Percentiles rank a stretch among this genome's conserved stretches.
Conservation (phyloP, 495 filamentous ascomycete genomes). For the Oidiodendron maius region DNA sequence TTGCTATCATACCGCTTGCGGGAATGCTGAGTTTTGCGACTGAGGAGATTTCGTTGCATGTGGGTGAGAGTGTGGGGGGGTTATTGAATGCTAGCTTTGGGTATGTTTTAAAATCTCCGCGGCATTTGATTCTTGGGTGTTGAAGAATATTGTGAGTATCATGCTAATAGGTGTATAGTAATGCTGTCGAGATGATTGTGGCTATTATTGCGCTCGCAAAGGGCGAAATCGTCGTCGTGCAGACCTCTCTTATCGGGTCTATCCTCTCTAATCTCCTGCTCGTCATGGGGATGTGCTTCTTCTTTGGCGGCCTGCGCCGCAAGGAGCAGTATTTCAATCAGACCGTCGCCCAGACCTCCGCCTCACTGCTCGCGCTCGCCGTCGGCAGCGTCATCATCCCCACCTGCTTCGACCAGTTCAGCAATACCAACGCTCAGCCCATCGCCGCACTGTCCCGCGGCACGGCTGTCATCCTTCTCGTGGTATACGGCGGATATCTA, state of each 20-base stretch:
- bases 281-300: conserved; percentile 91
- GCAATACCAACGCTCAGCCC: conserved; percentile 14
- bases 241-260: conserved; percentile 85
- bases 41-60: conserved; percentile 76
- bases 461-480: conserved; percentile 65
- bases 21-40: conserved; percentile 86
- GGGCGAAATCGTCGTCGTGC: conserved; percentile 75
- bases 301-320: conserved; percentile 76
- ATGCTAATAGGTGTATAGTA: too few species aligned
- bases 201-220: conserved; percentile 75
- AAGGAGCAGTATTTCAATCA: conserved; percentile 86
- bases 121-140: not conserved
- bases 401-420: conserved; percentile 66
- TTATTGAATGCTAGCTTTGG: conserved; percentile 85
- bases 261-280: conserved; percentile 90
- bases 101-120: conserved; percentile 37
- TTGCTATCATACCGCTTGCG: conserved; percentile 86
- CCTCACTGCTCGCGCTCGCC: conserved; percentile 72
- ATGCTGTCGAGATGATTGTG: conserved; percentile 90
- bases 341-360: conserved; percentile 87
- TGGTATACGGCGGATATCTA: conserved; percentile 73
- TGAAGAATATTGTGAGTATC: conserved; percentile 14
- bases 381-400: conserved; percentile 82
- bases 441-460: conserved; percentile 61
- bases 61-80: conserved; percentile 82